Conservation (phyloP, 2,329 filamentous ascomycete genomes). For the Paraconiothyrium sp. region DNA sequence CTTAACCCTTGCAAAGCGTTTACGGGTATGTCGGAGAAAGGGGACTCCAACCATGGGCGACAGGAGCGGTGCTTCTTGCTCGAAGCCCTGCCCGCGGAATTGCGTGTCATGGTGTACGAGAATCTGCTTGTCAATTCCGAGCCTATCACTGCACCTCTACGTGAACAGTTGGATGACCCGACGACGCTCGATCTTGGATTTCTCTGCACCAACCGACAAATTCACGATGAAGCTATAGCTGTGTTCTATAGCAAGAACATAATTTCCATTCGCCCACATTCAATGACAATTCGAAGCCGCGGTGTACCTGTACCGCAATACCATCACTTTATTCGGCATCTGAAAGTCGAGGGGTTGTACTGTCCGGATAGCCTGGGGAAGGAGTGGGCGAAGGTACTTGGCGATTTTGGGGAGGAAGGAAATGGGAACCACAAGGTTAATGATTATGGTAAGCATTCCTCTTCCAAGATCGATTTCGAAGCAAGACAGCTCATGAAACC, state of each 20-base stretch:
- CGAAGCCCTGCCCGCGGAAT: constrained; percentile 40
- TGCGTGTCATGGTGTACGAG: constrained; percentile 42
- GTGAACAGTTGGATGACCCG: constrained; percentile 38
- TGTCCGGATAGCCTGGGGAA: constrained; percentile 21
- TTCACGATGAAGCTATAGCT: constrained; percentile 53
- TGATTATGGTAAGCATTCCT: not conserved
- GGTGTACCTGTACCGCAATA: constrained; percentile 36
- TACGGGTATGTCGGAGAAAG: not conserved
- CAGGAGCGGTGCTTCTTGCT: constrained; percentile 27
- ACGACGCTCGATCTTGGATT: constrained; percentile 44
- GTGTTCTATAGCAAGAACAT: constrained; percentile 55
- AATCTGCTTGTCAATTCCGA: constrained; percentile 33
- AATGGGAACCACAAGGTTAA: constrained; percentile 12
- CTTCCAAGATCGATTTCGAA: not conserved
- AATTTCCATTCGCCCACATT: constrained; percentile 37
- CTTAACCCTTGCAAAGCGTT: not conserved
- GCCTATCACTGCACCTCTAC: constrained; percentile 32
- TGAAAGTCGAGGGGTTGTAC: constrained; percentile 42
- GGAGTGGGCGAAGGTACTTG: constrained; percentile 1
- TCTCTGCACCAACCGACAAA: constrained; percentile 49
- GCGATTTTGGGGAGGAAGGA: constrained; percentile 26
- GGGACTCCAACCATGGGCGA: too few relatives aligned
- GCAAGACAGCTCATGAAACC: not conserved
- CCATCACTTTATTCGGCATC: constrained; percentile 33
- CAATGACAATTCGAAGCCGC: constrained; percentile 24